Percentiles rank a stretch among this genome's conserved stretches.
phyloP scores from a whole-genome alignment of 2,329 filamentous ascomycete species.

The Aureobasidium sp. region DNA sequence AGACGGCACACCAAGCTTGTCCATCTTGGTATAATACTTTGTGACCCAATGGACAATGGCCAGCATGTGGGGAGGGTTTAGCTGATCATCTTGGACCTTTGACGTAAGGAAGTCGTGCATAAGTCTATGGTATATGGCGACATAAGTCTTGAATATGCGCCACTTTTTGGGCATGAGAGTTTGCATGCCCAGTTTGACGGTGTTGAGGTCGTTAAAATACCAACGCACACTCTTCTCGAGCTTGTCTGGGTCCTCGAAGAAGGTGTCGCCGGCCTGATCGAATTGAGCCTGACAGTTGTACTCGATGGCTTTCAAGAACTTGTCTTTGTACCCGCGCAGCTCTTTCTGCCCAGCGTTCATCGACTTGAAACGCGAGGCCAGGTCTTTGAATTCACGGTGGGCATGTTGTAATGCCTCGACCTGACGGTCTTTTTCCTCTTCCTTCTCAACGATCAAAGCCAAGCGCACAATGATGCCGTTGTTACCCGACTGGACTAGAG shows the following conservation, averaged over 20 bases:
- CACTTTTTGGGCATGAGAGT: slow-evolving; percentile 91
- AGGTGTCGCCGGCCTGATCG: slow-evolving; percentile 61
- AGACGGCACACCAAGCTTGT: slow-evolving; percentile 71
- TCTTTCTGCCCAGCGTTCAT: slow-evolving; percentile 91
- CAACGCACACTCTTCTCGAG: slow-evolving; percentile 86
- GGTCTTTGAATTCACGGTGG: slow-evolving; percentile 89
- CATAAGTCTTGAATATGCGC: slow-evolving; percentile 89
- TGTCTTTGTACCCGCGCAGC: slow-evolving; percentile 91
- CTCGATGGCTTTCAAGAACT: slow-evolving; percentile 77
- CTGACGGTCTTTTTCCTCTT: slow-evolving; percentile 92
- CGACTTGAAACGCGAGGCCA: slow-evolving; percentile 87
- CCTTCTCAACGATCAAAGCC: slow-evolving; percentile 85
- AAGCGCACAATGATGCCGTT: slow-evolving; percentile 84
- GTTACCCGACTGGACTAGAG: slow-evolving; percentile 78
- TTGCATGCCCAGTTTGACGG: slow-evolving; percentile 87
- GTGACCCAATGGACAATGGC: slow-evolving; percentile 92
- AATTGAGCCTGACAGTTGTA: slow-evolving; percentile 69
- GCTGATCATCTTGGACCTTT: slow-evolving; percentile 74
- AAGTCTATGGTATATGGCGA: slow-evolving; percentile 79
- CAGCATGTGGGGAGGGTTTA: slow-evolving; percentile 80
- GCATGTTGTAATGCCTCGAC: slow-evolving; percentile 89
- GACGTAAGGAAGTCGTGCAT: slow-evolving; percentile 91
- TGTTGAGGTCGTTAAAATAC: slow-evolving; percentile 97
- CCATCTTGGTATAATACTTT: slow-evolving; percentile 95
- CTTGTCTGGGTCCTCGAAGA: slow-evolving; percentile 73